phyloP scores from a whole-genome alignment of 2,329 filamentous ascomycete genomes.

The Penicillium concentricum region DNA sequence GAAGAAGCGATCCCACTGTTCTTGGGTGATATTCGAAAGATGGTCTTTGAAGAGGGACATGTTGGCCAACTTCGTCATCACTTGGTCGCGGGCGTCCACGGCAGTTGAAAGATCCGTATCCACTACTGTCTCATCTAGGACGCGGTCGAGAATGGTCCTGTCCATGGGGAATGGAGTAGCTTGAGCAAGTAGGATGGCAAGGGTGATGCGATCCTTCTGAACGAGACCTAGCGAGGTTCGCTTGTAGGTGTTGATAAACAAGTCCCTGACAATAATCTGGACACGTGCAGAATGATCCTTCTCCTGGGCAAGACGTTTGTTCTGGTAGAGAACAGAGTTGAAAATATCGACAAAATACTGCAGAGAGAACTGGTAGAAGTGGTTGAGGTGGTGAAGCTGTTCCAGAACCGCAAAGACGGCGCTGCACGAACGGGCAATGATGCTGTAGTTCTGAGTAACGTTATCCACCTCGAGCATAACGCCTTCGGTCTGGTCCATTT shows the following conservation, averaged over 20 bases:
- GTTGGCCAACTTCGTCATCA: conserved; percentile 66
- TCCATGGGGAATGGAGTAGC: conserved; percentile 97
- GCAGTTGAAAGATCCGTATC: conserved; percentile 77
- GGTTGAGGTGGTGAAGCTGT: conserved; percentile 95
- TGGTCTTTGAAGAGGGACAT: conserved; percentile 72
- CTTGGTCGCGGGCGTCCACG: conserved; percentile 62
- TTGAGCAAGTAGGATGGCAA: conserved; percentile 92
- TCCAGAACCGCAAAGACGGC: conserved; percentile 96
- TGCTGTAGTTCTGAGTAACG: conserved; percentile 90
- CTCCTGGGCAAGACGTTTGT: conserved; percentile 68
- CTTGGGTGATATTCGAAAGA: conserved; percentile 60
- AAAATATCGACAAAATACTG: conserved; percentile 99
- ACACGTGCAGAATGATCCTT: conserved; percentile 76
- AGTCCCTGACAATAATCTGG: conserved; percentile 84
- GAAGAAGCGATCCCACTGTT: conserved; percentile 79
- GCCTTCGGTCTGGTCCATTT: conserved; percentile 95
- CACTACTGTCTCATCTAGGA: conserved; percentile 74
- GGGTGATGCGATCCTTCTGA: conserved; percentile 89
- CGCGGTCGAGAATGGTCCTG: conserved; percentile 78
- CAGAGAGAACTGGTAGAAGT: conserved; percentile 98
- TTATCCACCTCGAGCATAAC: conserved; percentile 98
- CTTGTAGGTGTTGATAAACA: conserved; percentile 89
- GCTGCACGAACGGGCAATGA: conserved; percentile 92
- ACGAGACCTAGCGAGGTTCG: conserved; percentile 89
- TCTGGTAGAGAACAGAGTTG: conserved; percentile 80